Conservation (phyloP, 1,284 basidiomycete species). For the Apiotrichum porosum region DNA sequence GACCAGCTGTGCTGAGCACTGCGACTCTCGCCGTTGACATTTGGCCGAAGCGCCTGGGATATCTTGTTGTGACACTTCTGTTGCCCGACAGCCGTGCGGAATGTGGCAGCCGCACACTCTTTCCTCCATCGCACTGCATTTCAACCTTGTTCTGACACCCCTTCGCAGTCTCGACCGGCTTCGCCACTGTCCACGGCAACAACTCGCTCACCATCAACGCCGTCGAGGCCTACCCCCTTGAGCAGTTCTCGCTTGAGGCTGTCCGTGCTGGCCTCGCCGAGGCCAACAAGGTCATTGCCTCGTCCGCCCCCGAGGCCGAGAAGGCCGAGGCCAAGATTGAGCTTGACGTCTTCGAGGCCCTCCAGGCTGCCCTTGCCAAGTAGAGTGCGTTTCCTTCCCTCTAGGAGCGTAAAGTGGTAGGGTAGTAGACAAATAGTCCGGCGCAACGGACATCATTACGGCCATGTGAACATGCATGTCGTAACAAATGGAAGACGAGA, state of each 20-base stretch:
- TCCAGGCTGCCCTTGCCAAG: constrained; percentile 68
- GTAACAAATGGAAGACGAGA: background rate
- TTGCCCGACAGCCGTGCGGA: background rate
- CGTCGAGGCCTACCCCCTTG: constrained; percentile 90
- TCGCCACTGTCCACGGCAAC: constrained; percentile 96
- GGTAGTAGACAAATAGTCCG: background rate
- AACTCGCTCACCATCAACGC: constrained; percentile 96
- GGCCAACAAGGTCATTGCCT: constrained; percentile 73
- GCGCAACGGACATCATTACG: no score
- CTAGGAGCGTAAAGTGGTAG: background rate
- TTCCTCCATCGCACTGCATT: background rate
- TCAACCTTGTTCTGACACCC: no score
- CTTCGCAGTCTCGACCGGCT: constrained; percentile 84
- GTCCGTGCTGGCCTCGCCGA: constrained; percentile 85
- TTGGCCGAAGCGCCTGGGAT: no score
- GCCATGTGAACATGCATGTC: no score
- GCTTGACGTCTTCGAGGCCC: constrained; percentile 90
- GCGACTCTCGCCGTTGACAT: no score
- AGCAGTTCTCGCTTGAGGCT: constrained; percentile 60
- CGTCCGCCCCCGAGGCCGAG: constrained; percentile 83
- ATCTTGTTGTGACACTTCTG: background rate
- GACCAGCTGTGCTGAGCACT: no score
- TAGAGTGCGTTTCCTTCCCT: constrained; percentile 17
- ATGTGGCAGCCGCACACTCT: background rate
- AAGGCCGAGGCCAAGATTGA: constrained; percentile 93